Conservation (phyloP, 192 early-diverging fungal genomes). For the Gigaspora rosea region DNA sequence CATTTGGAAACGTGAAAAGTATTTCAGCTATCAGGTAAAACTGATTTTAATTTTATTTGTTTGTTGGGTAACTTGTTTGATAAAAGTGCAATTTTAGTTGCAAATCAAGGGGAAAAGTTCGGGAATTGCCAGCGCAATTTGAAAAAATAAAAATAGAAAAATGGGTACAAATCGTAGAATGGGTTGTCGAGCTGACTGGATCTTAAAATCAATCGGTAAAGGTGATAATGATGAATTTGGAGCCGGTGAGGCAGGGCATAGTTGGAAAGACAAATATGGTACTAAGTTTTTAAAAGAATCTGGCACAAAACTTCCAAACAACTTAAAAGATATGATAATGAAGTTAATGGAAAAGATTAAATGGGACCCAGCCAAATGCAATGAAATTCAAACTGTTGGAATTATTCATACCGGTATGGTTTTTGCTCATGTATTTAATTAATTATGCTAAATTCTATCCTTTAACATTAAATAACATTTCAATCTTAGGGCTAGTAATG, state of each 20-base stretch:
- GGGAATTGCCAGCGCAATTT: background rate
- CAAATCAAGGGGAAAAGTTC: conserved; percentile 9
- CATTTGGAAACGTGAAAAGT: conserved; percentile 7
- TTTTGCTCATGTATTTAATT: background rate
- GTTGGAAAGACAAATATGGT: background rate
- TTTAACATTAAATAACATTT: background rate
- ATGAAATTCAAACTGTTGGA: background rate
- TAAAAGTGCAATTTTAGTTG: background rate
- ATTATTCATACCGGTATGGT: background rate
- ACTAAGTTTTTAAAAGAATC: background rate
- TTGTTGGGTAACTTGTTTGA: background rate
- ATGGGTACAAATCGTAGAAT: background rate
- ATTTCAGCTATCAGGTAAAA: conserved; percentile 17
- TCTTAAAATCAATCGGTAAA: background rate
- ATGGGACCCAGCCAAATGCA: background rate
- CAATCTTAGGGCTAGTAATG: background rate
- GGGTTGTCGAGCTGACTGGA: background rate
- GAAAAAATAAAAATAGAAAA: conserved; percentile 26
- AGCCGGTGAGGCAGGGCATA: background rate
- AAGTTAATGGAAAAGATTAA: background rate
- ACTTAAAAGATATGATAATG: conserved; percentile 3
- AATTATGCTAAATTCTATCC: background rate
- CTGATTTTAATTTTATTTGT: background rate
- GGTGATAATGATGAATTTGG: conserved; percentile 9
- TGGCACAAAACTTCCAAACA: background rate